A percentile compares a stretch with the other conserved stretches of the same genome.
Conservation (phyloP, 2,329 filamentous ascomycete genomes). For the Cylindrodendrum hubeiense region DNA sequence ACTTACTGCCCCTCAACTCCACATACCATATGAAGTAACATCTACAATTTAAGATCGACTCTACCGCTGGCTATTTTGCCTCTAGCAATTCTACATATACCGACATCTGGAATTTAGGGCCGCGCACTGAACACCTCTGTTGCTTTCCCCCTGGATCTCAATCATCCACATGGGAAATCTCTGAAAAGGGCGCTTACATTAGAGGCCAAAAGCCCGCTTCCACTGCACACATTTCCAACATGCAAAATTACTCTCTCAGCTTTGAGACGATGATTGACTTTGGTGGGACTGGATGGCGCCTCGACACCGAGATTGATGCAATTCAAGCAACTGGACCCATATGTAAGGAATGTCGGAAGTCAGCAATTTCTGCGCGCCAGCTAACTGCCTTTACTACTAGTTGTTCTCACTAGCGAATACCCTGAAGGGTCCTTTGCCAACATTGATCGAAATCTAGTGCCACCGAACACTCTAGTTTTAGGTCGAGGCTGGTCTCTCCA, state of each 20-base stretch:
- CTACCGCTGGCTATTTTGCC: slow-evolving; percentile 2
- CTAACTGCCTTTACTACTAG: background rate
- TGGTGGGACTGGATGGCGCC: slow-evolving; percentile 4
- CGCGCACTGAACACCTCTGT: background rate
- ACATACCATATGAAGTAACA: background rate
- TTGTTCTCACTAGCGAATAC: background rate
- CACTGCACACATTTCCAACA: background rate
- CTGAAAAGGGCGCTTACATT: slow-evolving; percentile 2
- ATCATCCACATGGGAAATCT: slow-evolving; percentile 3
- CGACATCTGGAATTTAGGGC: slow-evolving; percentile 4
- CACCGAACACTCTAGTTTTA: background rate
- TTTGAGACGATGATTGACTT: slow-evolving; percentile 9
- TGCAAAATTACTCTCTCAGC: background rate
- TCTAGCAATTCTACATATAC: background rate
- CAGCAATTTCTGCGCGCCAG: too few relatives aligned
- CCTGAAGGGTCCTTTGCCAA: background rate
- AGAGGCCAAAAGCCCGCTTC: background rate
- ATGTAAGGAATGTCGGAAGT: background rate
- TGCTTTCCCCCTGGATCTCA: background rate
- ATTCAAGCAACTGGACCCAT: background rate
- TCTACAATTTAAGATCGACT: background rate
- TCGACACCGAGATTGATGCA: background rate
- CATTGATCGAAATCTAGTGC: background rate
- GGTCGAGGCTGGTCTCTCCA: background rate
- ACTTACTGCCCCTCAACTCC: background rate